Conservation (phyloP, 2,329 filamentous ascomycete species). For the Stemphylium vesicarium region DNA sequence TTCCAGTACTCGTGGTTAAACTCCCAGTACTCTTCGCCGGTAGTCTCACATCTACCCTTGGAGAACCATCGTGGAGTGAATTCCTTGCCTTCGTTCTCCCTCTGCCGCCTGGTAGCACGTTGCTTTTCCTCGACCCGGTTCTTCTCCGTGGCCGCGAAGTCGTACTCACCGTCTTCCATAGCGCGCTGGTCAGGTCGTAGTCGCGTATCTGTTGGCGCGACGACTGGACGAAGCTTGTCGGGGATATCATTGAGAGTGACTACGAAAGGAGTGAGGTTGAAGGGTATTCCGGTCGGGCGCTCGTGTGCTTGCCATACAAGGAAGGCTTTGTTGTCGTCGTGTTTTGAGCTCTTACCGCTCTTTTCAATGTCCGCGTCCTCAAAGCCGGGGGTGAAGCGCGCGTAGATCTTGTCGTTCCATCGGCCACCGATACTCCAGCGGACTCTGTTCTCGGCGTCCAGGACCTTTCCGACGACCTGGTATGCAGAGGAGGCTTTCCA, state of each 20-base stretch:
- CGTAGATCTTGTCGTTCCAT: slow-evolving; percentile 98
- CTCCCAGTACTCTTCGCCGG: slow-evolving; percentile 88
- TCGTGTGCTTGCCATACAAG: slow-evolving; percentile 90
- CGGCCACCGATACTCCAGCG: slow-evolving; percentile 89
- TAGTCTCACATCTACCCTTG: slow-evolving; percentile 74
- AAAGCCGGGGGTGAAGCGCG: slow-evolving; percentile 87
- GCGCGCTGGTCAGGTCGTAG: slow-evolving; percentile 91
- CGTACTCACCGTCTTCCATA: slow-evolving; percentile 99
- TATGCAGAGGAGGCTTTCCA: slow-evolving; percentile 96
- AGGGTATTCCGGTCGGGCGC: slow-evolving; percentile 83
- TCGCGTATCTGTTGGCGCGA: slow-evolving; percentile 94
- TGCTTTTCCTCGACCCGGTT: slow-evolving; percentile 93
- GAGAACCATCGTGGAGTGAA: slow-evolving; percentile 87
- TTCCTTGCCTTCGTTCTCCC: slow-evolving; percentile 80
- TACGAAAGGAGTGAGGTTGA: slow-evolving; percentile 96
- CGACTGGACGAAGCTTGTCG: slow-evolving; percentile 74
- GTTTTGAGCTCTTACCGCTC: slow-evolving; percentile 51
- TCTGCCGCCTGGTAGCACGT: slow-evolving; percentile 72
- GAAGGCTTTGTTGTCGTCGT: slow-evolving; percentile 77
- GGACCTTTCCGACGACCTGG: slow-evolving; percentile 83
- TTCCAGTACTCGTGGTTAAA: slow-evolving; percentile 92
- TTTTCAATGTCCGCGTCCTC: slow-evolving; percentile 70
- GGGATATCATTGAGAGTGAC: slow-evolving; percentile 92
- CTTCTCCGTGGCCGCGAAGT: slow-evolving; percentile 91
- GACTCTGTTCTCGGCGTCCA: slow-evolving; percentile 78